A percentile compares a stretch with the other conserved stretches of the same genome.
These are phyloP conservation scores for Acer negundo DNA, from an alignment of 345 rosid genomes.

Conservation along the genomic window DNA sequence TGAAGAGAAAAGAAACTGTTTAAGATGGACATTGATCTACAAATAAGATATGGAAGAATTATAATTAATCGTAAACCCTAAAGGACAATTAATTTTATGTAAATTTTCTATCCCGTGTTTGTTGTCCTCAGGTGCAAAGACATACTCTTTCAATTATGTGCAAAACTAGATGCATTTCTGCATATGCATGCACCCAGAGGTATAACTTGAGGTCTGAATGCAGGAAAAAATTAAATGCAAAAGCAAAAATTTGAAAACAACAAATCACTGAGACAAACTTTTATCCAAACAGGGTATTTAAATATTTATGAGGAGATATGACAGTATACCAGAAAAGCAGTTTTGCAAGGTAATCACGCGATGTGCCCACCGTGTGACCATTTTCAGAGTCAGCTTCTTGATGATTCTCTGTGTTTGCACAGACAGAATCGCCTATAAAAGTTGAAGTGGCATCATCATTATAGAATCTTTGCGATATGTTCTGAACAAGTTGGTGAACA, in stretches of 20 bases:
- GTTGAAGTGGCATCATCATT: constrained; percentile 43
- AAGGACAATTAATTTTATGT: background rate
- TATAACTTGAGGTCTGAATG: background rate
- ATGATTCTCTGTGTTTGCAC: constrained; percentile 26
- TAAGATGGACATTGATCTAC: background rate
- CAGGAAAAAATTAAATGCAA: background rate
- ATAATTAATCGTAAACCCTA: background rate
- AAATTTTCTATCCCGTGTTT: background rate
- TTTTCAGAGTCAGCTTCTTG: constrained; percentile 44
- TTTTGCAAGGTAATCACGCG: constrained; percentile 90
- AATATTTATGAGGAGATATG: constrained; percentile 5
- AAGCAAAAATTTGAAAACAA: background rate
- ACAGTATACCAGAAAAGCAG: constrained; percentile 81
- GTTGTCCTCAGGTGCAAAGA: background rate
- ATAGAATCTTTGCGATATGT: constrained; percentile 50
- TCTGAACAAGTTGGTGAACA: constrained; percentile 76
- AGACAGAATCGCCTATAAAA: constrained; percentile 35
- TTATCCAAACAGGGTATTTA: background rate
- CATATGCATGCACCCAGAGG: background rate
- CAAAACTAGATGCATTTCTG: background rate
- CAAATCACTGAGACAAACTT: background rate
- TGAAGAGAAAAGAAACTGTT: constrained; percentile 18
- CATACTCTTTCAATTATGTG: background rate
- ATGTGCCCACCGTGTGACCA: constrained; percentile 52
- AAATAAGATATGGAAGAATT: background rate